Base-by-base conservation (phyloP, 2,329 filamentous ascomycete species). In the Chaetoscypha palmicola region DNA sequence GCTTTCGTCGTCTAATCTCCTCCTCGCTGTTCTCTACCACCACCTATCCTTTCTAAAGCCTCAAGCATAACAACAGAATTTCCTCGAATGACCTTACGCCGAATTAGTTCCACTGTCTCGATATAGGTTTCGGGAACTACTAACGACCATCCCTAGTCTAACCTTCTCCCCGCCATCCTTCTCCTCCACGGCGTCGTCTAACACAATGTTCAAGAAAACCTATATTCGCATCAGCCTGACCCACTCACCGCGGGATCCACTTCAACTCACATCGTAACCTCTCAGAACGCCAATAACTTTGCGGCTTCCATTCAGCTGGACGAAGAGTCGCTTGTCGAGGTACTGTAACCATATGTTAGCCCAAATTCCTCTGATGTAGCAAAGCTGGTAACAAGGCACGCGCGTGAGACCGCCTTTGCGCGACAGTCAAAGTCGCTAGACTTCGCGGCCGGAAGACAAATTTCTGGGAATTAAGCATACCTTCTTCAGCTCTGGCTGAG, bases 21-120 rank as follows among this genome's bases (percentile, higher is more conserved):
- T 48, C n/a, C 28, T 38, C 33, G 55, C 52, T 81, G 75, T 31
- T 61, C 59, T 49, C 59, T 48, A 58, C 78, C 75, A 47, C 77
- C 76, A 50, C 77, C 78, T 55, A 86, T 83, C 59, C 81, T 72
- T 63, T 81, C 77, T 46, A 86, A 66, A 8, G 81, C 87, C 69
- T 98, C 94, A 44, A 98, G 78, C 91, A 98, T 96, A 44, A 98
- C 90, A 20, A 98, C 90, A 2, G 91, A 95, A 69, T 98, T 98
- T 53, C 92, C 92, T 57, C 94, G 86, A 60, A 98, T 96, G 53
- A 96, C 86, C 84, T 89, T 31, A 34, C 3, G n/a, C 17, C 34
- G 50, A 21, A 38, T 57, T 49, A 56, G 47, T 33, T 33, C 4
- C 9, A 17, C n/a, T 9, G 14, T 30, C 22, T 9, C 17, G 22